Conservation (phyloP, 2,329 filamentous ascomycete species). For the Ophiostoma quercus region DNA sequence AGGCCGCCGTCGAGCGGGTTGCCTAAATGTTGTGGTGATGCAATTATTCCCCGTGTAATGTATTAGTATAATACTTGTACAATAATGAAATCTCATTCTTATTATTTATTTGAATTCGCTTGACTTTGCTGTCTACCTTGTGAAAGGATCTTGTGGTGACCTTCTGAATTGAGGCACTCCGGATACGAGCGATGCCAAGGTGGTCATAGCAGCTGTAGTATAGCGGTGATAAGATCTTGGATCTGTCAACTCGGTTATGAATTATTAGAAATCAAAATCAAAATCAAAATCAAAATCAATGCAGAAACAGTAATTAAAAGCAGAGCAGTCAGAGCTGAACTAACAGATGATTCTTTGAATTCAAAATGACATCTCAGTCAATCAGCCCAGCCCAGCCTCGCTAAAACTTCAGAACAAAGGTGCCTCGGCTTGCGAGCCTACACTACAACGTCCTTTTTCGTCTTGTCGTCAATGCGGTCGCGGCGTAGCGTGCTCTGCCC, state of each 20-base stretch:
- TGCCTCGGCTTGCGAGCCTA: constrained; percentile 11
- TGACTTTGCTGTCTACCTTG: neutral
- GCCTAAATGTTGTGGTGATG: neutral
- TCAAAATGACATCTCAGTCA: neutral
- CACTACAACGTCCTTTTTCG: neutral
- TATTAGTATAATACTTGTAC: neutral
- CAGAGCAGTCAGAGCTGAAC: too few relatives aligned
- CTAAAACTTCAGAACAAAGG: neutral
- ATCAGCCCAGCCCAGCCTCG: neutral
- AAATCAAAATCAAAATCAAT: too few relatives aligned
- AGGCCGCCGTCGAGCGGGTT: constrained; percentile 20
- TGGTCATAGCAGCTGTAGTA: neutral
- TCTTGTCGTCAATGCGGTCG: constrained; percentile 4
- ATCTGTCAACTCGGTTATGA: neutral
- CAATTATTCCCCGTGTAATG: neutral
- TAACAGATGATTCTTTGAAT: too few relatives aligned
- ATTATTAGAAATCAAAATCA: too few relatives aligned
- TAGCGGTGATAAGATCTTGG: neutral
- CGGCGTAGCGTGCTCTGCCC: neutral
- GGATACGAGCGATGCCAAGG: neutral
- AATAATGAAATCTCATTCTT: neutral
- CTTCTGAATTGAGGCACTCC: neutral
- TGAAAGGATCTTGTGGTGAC: neutral
- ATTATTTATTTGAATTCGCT: neutral
- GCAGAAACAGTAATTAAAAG: too few relatives aligned